These are phyloP conservation scores for Amaranthus palmeri DNA, from an alignment of 148 eudicot species.

Conservation along the genomic window DNA sequence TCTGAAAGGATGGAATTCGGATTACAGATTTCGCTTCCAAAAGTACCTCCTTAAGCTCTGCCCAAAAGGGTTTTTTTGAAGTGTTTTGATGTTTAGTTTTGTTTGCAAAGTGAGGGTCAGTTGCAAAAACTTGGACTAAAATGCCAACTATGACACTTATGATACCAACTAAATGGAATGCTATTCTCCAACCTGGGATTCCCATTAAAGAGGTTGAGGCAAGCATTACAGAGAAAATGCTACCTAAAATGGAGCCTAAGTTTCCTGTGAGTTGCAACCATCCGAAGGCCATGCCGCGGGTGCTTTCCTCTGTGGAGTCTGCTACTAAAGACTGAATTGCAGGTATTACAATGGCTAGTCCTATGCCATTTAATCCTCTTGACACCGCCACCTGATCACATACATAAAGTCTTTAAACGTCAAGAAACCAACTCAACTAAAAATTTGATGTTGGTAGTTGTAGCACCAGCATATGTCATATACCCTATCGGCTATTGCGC, in stretches of 20 bases:
- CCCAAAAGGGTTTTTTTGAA: conserved; percentile 34
- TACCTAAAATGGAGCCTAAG: conserved; percentile 83
- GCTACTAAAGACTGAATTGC: conserved; percentile 86
- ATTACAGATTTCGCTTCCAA: conserved; percentile 63
- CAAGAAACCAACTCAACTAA: too few species aligned
- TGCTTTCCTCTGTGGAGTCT: conserved; percentile 77
- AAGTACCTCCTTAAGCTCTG: conserved; percentile 47
- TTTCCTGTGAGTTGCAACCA: conserved; percentile 70
- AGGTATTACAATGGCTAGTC: conserved; percentile 82
- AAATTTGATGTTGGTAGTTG: too few species aligned
- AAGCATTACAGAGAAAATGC: conserved; percentile 48
- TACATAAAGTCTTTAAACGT: background rate
- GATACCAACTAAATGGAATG: conserved; percentile 72
- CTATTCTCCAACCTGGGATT: conserved; percentile 78
- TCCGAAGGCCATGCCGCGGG: conserved; percentile 84
- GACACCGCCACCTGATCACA: conserved; percentile 70
- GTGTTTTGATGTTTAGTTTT: conserved; percentile 11
- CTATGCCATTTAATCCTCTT: conserved; percentile 80
- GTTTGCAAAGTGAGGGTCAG: conserved; percentile 53
- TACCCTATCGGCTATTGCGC: too few species aligned
- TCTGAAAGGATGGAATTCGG: conserved; percentile 67
- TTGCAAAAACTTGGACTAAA: conserved; percentile 61
- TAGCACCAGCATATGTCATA: too few species aligned
- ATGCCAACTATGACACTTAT: conserved; percentile 69
- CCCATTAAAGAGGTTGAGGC: conserved; percentile 71